Evolutionary conservation across 495 filamentous ascomycete genomes (phyloP).

Genomic region (Trichoderma gamsii): DNA sequence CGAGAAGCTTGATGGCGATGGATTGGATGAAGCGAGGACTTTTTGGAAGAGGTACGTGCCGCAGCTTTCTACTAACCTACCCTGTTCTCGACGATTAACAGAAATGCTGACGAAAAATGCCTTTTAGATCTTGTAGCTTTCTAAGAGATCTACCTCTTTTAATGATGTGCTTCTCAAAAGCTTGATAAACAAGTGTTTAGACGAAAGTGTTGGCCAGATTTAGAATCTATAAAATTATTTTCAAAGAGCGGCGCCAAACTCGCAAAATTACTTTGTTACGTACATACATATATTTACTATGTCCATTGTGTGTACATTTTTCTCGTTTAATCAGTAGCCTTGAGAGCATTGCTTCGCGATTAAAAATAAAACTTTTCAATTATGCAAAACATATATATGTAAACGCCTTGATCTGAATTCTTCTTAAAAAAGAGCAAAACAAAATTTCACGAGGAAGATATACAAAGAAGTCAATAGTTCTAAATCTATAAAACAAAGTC

Average conservation of each 20-base stretch:
- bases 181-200: background rate
- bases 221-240: background rate
- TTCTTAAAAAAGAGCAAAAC: background rate
- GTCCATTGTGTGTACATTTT: too few relatives aligned
- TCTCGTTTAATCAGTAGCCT: too few relatives aligned
- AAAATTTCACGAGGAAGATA: background rate
- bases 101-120: background rate
- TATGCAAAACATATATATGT: too few relatives aligned
- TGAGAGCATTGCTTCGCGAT: too few relatives aligned
- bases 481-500: conserved; percentile 57
- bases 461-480: background rate
- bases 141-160: background rate
- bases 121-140: background rate
- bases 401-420: too few relatives aligned
- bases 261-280: background rate
- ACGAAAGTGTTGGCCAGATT: background rate
- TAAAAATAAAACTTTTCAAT: too few relatives aligned
- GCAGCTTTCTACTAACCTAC: background rate
- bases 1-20: conserved; percentile 87
- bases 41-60: conserved; percentile 86
- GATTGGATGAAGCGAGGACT: conserved; percentile 94
- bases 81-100: background rate
- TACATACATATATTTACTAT: too few relatives aligned
- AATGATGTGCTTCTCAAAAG: background rate
- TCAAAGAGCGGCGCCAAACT: background rate